Conservation (phyloP, 208 protist genomes). For the Perkinsela sp. region DNA sequence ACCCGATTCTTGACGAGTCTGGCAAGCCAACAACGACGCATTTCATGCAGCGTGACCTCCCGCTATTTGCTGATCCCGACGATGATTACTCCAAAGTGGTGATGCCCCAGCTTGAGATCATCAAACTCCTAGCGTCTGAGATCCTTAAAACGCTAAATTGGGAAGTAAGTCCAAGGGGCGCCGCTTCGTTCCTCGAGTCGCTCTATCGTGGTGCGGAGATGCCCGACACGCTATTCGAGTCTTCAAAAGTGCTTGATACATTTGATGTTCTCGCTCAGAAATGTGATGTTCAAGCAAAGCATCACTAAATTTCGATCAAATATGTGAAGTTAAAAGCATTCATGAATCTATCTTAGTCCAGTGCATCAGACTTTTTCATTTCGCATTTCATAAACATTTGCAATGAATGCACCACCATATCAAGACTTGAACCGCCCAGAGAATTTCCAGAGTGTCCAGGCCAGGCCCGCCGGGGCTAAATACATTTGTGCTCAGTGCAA, state of each 20-base stretch:
- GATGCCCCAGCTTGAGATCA: conserved; percentile 49
- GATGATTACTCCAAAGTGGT: conserved; percentile 62
- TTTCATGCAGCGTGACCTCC: conserved; percentile 42
- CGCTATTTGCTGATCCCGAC: conserved; percentile 53
- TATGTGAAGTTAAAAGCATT: too few species aligned
- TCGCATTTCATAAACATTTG: too few species aligned
- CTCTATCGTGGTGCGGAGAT: conserved; percentile 57
- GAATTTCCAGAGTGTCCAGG: too few species aligned
- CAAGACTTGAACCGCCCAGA: too few species aligned
- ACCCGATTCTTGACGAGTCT: conserved; percentile 61
- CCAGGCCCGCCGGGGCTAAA: too few species aligned
- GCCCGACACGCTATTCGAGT: conserved; percentile 60
- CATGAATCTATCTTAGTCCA: too few species aligned
- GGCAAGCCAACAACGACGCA: conserved; percentile 49
- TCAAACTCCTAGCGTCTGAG: conserved; percentile 46
- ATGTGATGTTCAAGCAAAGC: neutral
- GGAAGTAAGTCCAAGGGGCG: conserved; percentile 46
- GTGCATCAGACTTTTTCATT: too few species aligned
- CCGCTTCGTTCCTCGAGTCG: conserved; percentile 50
- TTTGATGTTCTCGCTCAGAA: conserved; percentile 9
- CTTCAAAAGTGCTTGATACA: conserved; percentile 45
- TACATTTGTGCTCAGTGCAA: too few species aligned
- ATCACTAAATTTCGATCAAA: conserved; percentile 1
- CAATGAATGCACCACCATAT: too few species aligned
- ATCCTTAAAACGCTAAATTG: conserved; percentile 58